Percentiles rank a stretch among this genome's conserved stretches.
phyloP scores from a whole-genome alignment of 2,329 filamentous ascomycete genomes.

The Hypoxylon sp. region DNA sequence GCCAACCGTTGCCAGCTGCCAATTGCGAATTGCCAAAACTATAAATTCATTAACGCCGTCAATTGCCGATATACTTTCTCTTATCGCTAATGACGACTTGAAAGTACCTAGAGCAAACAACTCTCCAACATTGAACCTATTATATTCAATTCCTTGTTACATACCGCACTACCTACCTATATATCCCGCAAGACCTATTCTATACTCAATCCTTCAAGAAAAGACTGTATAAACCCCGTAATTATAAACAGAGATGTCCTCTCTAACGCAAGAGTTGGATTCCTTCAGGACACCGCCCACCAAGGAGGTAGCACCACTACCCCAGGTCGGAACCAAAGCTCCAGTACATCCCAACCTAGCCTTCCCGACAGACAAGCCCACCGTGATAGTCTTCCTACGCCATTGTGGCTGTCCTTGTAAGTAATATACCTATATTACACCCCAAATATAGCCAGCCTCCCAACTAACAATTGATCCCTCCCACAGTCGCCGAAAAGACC shows the following conservation, averaged over 20 bases:
- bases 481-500: slow-evolving; percentile 76
- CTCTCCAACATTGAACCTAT: too few relatives aligned
- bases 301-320: slow-evolving; percentile 63
- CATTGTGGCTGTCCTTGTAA: slow-evolving; percentile 83
- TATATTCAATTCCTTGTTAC: not conserved
- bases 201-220: slow-evolving; percentile 8
- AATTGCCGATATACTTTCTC: slow-evolving; percentile 29
- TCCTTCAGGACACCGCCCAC: slow-evolving; percentile 59
- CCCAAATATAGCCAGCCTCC: not conserved
- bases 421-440: slow-evolving; percentile 45
- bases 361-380: slow-evolving; percentile 69
- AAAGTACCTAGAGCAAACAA: not conserved
- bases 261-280: slow-evolving; percentile 58
- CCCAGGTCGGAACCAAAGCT: slow-evolving; percentile 68
- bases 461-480: not conserved
- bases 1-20: slow-evolving; percentile 25
- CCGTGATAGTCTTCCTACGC: slow-evolving; percentile 76
- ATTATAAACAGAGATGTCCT: slow-evolving; percentile 38
- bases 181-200: not conserved
- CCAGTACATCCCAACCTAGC: slow-evolving; percentile 67
- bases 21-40: slow-evolving; percentile 19
- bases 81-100: slow-evolving; percentile 21
- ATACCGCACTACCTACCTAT: not conserved
- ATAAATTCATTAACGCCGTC: slow-evolving; percentile 13
- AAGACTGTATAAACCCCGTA: not conserved